A percentile compares a stretch with the other conserved stretches of the same genome.
These are phyloP conservation scores for Colletotrichum cereale DNA, from an alignment of 2,329 filamentous ascomycete genomes.

Conservation along the genomic window DNA sequence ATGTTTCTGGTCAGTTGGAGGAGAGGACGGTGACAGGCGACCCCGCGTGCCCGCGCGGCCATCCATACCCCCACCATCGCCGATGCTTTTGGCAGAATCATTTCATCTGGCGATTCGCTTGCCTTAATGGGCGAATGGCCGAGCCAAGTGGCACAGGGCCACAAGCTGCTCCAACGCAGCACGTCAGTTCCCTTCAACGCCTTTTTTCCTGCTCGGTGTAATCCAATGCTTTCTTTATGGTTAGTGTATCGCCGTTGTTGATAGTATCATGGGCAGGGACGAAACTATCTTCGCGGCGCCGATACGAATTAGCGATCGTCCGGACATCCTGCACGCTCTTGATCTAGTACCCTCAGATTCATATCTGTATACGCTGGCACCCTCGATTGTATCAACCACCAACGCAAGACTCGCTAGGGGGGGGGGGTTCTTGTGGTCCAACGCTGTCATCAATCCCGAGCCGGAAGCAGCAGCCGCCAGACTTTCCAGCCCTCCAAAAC, in stretches of 20 bases:
- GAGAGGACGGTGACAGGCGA: constrained; percentile 3
- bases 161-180: neutral
- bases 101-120: neutral
- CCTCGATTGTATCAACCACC: neutral
- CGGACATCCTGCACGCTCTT: neutral
- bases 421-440: neutral
- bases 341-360: neutral
- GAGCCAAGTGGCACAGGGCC: neutral
- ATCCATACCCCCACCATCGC: constrained; percentile 11
- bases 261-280: neutral
- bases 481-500: neutral
- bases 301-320: neutral
- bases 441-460: neutral
- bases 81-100: constrained; percentile 5
- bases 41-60: neutral
- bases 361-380: neutral
- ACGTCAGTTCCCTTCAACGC: neutral
- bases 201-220: neutral
- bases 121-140: neutral
- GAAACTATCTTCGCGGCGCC: neutral
- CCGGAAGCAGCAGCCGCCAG: neutral
- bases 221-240: neutral
- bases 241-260: neutral
- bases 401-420: neutral
- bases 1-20: neutral